A percentile compares a stretch with the other conserved stretches of the same genome.
phyloP scores from a whole-genome alignment of 1,284 basidiomycete species.

The Exobasidium cylindrosporum region DNA sequence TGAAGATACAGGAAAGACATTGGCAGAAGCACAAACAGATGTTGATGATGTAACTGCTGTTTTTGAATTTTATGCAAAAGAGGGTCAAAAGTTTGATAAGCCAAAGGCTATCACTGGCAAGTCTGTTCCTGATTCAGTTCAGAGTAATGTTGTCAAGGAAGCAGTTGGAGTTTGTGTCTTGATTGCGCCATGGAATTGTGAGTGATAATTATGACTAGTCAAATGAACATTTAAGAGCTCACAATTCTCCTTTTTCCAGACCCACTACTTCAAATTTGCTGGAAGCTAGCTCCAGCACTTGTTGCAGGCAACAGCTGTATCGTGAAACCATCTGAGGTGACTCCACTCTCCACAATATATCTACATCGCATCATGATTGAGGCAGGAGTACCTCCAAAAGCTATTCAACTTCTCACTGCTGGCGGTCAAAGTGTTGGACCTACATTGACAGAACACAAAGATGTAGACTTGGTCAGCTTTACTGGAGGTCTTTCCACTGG shows the following conservation, averaged over 20 bases:
- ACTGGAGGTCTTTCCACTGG: conserved; percentile 53
- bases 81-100: conserved; percentile 44
- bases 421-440: conserved; percentile 47
- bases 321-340: conserved; percentile 55
- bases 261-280: conserved; percentile 52
- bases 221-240: not conserved
- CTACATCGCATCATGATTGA: conserved; percentile 48
- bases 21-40: conserved; percentile 47
- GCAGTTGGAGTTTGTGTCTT: conserved; percentile 54
- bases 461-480: conserved; percentile 53
- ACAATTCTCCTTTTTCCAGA: too few relatives aligned
- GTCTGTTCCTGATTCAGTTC: conserved; percentile 42
- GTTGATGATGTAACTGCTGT: conserved; percentile 54
- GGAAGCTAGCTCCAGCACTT: conserved; percentile 54
- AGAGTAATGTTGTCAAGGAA: conserved; percentile 40
- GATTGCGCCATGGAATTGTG: conserved; percentile 54
- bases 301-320: conserved; percentile 52
- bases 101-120: conserved; percentile 41
- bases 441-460: conserved; percentile 40
- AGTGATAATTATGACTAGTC: conserved; percentile 5
- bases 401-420: conserved; percentile 50
- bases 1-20: conserved; percentile 53
- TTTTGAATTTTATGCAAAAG: conserved; percentile 53
- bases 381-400: conserved; percentile 43
- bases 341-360: conserved; percentile 51